Evolutionary conservation across 2,329 filamentous ascomycete genomes (phyloP), one percentile per base, ranked within the genome.

Genomic region (Fusarium sororula): DNA sequence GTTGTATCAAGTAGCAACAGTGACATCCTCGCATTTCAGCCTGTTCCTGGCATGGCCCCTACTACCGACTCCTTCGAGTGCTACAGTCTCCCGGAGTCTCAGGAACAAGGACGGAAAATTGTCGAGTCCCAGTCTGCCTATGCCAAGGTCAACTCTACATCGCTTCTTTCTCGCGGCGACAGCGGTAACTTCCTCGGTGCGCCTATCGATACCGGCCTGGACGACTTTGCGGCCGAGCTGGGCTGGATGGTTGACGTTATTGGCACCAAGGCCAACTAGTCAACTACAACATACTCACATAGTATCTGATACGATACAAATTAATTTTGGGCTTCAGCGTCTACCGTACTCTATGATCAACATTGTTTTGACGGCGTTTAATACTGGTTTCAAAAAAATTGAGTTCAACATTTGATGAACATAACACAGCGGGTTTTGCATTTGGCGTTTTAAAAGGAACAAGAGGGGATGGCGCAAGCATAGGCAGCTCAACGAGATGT

Each of bases 171-270:
- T 10, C 63, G 66, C 17, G 48, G 63, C 15, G 75, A 78, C 35
- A 73, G 73, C 62, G 51, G 63, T 51, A 75, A 79, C 67, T 71
- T 83, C 22, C 77, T 85, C 6, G 80, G 79, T 14, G 74, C 78
- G 44, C 83, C 82, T 6, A 79, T 81, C 47, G 82, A 84, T 54
- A 79, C 80, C 9, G 82, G 81, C 28, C 75, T 85, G 10, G 83
- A 85, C 53, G 82, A 85, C 63, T 83, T 85, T 70, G 81, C 79
- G 47, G 81, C 72, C 57, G 88, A 89, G 77, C 80, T 89, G 68
- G 83, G 85, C 61, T 89, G 87, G 87, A 86, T 89, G 78, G 85
- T 84, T 17, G 83, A 85, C 38, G 80, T 84, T 30, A 87, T 89
- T 70, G 81, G 82, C 57, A 80, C 76, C 35, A 82, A 81, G 72